Conservation (phyloP, 2,329 filamentous ascomycete species). For the Talaromyces verruculosus region DNA sequence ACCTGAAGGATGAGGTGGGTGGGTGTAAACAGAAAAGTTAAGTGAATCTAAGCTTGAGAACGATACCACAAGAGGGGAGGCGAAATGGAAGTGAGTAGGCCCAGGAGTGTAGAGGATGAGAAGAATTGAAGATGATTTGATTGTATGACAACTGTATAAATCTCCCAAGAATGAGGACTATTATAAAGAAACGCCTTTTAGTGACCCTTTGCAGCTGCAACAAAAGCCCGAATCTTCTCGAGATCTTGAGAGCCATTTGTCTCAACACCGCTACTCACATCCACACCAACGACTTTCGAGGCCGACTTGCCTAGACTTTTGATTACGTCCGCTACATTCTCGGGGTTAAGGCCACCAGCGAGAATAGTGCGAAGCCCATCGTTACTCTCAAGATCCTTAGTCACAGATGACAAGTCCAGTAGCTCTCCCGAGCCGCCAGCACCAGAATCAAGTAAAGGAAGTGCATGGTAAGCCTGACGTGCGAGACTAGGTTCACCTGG, state of each 20-base stretch:
- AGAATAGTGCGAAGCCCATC: slow-evolving; percentile 72
- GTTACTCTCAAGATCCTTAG: slow-evolving; percentile 65
- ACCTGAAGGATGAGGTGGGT: background rate
- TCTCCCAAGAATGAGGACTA: background rate
- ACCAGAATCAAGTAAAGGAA: slow-evolving; percentile 85
- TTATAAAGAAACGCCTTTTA: slow-evolving; percentile 11
- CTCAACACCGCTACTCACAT: slow-evolving; percentile 94
- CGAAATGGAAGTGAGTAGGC: background rate
- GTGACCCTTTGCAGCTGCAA: slow-evolving; percentile 67
- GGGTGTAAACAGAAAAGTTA: background rate
- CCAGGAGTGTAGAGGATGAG: too few relatives aligned
- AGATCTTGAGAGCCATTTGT: slow-evolving; percentile 76
- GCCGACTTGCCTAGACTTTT: slow-evolving; percentile 60
- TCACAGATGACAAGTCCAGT: slow-evolving; percentile 70
- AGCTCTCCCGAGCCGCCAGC: slow-evolving; percentile 77
- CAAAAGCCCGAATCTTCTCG: slow-evolving; percentile 76
- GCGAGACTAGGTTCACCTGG: slow-evolving; percentile 72
- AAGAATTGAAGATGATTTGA: background rate
- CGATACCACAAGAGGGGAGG: background rate
- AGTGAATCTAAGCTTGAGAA: background rate
- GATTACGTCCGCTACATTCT: slow-evolving; percentile 72
- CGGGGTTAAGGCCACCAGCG: slow-evolving; percentile 78
- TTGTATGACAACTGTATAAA: background rate
- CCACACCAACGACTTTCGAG: slow-evolving; percentile 73
- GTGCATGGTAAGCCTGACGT: slow-evolving; percentile 73